These are phyloP conservation scores for Citrullus amarus DNA, from an alignment of 306 rosid species.

Conservation along the genomic window DNA sequence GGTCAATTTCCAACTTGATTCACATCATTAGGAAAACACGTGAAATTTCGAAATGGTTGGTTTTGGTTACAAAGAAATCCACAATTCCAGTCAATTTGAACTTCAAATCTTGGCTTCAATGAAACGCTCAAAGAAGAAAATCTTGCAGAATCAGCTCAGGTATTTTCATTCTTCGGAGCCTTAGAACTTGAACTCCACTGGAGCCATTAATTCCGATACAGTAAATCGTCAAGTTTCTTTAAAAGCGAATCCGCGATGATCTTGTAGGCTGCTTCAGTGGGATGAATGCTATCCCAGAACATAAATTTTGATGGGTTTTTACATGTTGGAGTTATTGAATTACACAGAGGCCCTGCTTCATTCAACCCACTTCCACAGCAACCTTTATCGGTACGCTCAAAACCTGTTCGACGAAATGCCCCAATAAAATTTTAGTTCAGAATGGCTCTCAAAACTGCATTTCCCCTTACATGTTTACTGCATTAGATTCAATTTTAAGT, in stretches of 20 bases:
- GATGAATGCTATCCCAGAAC: constrained; percentile 57
- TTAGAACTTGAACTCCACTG: background rate
- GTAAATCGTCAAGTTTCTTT: background rate
- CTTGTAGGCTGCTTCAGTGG: constrained; percentile 25
- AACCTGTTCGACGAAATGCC: background rate
- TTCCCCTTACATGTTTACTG: background rate
- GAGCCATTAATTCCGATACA: background rate
- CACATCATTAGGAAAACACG: too few relatives aligned
- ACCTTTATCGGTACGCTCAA: background rate
- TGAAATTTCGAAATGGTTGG: too few relatives aligned
- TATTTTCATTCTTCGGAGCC: too few relatives aligned
- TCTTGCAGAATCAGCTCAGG: too few relatives aligned
- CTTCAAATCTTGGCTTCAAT: too few relatives aligned
- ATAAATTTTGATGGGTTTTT: constrained; percentile 22
- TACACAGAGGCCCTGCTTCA: constrained; percentile 23
- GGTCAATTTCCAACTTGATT: too few relatives aligned
- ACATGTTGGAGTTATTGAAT: constrained; percentile 13
- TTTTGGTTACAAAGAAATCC: too few relatives aligned
- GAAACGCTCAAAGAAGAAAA: too few relatives aligned
- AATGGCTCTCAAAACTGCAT: background rate
- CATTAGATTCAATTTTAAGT: background rate
- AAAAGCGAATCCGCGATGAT: constrained; percentile 8
- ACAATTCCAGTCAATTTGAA: too few relatives aligned
- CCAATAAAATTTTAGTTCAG: background rate
- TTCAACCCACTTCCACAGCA: background rate